Percentiles rank a stretch among this genome's conserved stretches.
Evolutionary conservation across 192 early-diverging fungal genomes (phyloP).

Genomic region (Backusella westeae): DNA sequence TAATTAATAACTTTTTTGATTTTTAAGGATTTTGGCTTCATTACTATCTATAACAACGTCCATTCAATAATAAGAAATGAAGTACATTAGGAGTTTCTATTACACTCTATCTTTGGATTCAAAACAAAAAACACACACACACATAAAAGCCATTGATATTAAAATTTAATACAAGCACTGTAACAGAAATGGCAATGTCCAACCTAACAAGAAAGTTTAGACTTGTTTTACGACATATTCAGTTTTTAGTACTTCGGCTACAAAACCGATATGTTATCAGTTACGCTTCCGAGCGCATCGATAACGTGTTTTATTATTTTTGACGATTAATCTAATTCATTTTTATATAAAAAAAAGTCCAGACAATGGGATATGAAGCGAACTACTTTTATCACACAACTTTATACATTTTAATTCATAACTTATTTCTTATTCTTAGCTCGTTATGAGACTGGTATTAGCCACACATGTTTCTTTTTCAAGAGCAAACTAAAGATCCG

Average conservation of each 20-base stretch:
- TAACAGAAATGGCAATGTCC: neutral
- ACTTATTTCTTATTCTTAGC: too few species aligned
- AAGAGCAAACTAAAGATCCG: too few species aligned
- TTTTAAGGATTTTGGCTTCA: neutral
- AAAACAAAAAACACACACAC: neutral
- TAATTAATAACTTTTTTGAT: neutral
- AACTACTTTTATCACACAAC: too few species aligned
- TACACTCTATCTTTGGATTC: neutral
- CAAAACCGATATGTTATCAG: neutral
- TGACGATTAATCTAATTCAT: too few species aligned
- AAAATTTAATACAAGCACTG: neutral
- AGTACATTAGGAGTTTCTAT: neutral
- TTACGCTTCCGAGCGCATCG: neutral
- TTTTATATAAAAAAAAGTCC: too few species aligned
- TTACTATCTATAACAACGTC: neutral
- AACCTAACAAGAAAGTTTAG: neutral
- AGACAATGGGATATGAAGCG: too few species aligned
- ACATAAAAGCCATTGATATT: neutral
- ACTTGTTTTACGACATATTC: neutral
- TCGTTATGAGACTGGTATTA: too few species aligned
- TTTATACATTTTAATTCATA: too few species aligned
- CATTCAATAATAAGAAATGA: neutral
- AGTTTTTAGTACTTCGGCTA: neutral
- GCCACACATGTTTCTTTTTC: neutral
- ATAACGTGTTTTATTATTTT: neutral